Conservation (phyloP, 78 protist genomes). For the Planoprotostelium fungivorum region DNA sequence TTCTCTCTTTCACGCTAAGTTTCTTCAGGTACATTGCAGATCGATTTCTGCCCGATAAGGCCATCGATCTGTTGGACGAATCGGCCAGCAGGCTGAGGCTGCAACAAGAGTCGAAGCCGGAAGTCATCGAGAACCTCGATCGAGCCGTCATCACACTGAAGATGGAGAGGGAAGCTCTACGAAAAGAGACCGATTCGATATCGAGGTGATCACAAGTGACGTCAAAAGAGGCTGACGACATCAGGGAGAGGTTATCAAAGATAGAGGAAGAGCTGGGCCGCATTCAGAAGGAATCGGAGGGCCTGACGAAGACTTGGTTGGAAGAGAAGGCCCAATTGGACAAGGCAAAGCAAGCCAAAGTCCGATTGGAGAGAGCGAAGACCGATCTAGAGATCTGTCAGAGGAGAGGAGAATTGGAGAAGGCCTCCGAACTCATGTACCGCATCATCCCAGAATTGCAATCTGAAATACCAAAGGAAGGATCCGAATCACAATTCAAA, state of each 20-base stretch:
- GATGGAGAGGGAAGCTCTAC: constrained; percentile 86
- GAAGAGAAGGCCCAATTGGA: constrained; percentile 36
- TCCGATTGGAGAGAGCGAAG: constrained; percentile 68
- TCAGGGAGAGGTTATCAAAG: constrained; percentile 29
- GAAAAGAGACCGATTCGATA: constrained; percentile 69
- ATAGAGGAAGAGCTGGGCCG: constrained; percentile 68
- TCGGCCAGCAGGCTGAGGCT: constrained; percentile 86
- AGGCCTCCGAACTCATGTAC: constrained; percentile 86
- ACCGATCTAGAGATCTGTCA: constrained; percentile 75
- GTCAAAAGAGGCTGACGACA: no score
- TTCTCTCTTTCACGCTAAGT: neutral
- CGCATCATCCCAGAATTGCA: constrained; percentile 85
- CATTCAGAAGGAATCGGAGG: constrained; percentile 28
- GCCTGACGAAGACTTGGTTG: constrained; percentile 15
- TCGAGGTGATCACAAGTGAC: constrained; percentile 3
- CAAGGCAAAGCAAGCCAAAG: constrained; percentile 26
- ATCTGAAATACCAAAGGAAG: constrained; percentile 35
- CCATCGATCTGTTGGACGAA: constrained; percentile 98
- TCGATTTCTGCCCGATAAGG: constrained; percentile 98
- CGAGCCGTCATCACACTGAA: constrained; percentile 81
- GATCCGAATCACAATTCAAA: constrained; percentile 18
- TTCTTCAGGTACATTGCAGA: constrained; percentile 81
- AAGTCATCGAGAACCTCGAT: constrained; percentile 84
- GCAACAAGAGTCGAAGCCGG: constrained; percentile 93
- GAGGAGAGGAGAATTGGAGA: constrained; percentile 73